Percentiles rank a stretch among this genome's conserved stretches.
Conservation (phyloP, 1,139 yeast genomes). For the Sugiyamaella castrensis region DNA sequence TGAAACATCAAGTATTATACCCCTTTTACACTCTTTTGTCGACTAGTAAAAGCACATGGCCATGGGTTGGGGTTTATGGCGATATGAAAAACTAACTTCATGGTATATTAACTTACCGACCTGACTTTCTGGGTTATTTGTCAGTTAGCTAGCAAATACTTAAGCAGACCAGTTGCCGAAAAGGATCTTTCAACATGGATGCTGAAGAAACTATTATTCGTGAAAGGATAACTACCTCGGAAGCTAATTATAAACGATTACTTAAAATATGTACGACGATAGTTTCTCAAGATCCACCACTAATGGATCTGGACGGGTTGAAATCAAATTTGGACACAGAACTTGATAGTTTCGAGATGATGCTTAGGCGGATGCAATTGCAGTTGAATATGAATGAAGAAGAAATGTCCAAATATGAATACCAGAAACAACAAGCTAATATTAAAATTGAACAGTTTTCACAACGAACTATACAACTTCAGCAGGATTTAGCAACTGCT, state of each 20-base stretch:
- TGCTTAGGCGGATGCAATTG: constrained; percentile 29
- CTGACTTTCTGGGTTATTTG: too few relatives aligned
- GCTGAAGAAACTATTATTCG: constrained; percentile 26
- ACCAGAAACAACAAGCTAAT: constrained; percentile 21
- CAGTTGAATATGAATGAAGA: constrained; percentile 28
- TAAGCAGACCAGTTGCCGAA: too few relatives aligned
- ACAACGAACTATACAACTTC: constrained; percentile 26
- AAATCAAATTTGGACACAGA: constrained; percentile 18
- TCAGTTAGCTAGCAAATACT: too few relatives aligned
- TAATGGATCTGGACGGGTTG: constrained; percentile 5
- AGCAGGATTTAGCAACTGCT: constrained; percentile 26
- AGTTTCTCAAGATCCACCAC: constrained; percentile 5
- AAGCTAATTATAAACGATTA: constrained; percentile 27
- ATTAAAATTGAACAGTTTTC: constrained; percentile 20
- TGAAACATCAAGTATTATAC: too few relatives aligned
- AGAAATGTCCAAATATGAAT: constrained; percentile 27
- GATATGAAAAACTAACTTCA: too few relatives aligned
- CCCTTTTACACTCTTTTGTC: too few relatives aligned
- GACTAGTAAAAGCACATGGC: too few relatives aligned
- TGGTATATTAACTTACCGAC: too few relatives aligned
- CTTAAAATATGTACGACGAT: constrained; percentile 19
- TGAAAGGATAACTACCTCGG: constrained; percentile 30
- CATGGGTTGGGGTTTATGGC: too few relatives aligned
- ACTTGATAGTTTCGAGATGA: constrained; percentile 26
- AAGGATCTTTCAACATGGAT: constrained; percentile 16